Evolutionary conservation across 495 filamentous ascomycete genomes (phyloP), one percentile per base, ranked within the genome.

Genomic region (Bacidia gigantensis): DNA sequence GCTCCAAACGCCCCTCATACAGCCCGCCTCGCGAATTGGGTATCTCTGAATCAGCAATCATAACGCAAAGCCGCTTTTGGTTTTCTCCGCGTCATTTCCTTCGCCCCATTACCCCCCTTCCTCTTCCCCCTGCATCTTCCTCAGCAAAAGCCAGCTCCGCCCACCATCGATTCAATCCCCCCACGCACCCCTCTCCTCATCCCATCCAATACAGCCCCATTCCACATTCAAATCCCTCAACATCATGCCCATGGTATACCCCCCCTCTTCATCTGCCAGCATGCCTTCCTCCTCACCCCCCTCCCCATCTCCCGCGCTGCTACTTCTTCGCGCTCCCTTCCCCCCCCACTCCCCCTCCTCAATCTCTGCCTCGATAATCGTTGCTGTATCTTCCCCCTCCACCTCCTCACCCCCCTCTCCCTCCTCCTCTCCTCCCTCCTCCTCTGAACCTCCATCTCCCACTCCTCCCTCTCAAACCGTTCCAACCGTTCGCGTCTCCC

Each of bases 181-280:
- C 82, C 82, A 86, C 56, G 66, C 65, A 59, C 80, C 73, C 40
- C 60, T 56, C 2, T 56, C 58, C 32, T 65, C 64, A 62, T 86
- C 79, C 58, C 75, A 85, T 1, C 82, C 83, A 56, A 87, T 83
- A 2, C 75, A 51, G 25, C 70, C 66, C 20, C 77, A 65, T 43
- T 84, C 81, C 56, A 87, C 76, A 58, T 83, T 79, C 20, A 86
- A 65, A 41, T 69, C 80, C 56, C 73, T 73, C 2, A 87, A 69
- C 83, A 87, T 86, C 71, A 77, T 77, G 38, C 73, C 77, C 79
- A 87, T 83, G 3, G 80, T 84, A 58, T 86, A 85, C 10, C 71
- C 72, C 76, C 78, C 49, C 11, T 63, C 56, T 35, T 65, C 60
- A 2, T 58, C 55, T 39, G 56, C 58, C 9, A 56, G 59, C 53